Evolutionary conservation across 2,329 filamentous ascomycete species (phyloP).

Genomic region (Penicillium sp.): DNA sequence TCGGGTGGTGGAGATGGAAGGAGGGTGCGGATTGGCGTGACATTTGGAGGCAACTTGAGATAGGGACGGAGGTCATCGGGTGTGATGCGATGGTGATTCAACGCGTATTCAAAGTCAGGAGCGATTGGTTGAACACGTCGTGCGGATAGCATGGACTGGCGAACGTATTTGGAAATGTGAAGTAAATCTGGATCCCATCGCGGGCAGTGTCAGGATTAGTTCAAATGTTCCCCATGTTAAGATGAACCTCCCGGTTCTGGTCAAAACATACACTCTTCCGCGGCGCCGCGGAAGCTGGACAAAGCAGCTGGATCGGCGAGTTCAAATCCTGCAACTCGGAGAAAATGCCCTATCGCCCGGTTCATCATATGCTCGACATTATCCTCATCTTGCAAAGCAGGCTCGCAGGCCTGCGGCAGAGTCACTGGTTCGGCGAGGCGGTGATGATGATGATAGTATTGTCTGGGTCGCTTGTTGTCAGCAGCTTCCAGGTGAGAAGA

Average conservation of each 20-base stretch:
- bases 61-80: slow-evolving; percentile 44
- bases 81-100: slow-evolving; percentile 39
- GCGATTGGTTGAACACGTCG: slow-evolving; percentile 63
- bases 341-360: slow-evolving; percentile 60
- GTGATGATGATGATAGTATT: slow-evolving; percentile 52
- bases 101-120: slow-evolving; percentile 62
- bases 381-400: slow-evolving; percentile 57
- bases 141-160: slow-evolving; percentile 63
- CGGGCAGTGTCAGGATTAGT: slow-evolving; percentile 25
- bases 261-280: slow-evolving; percentile 63
- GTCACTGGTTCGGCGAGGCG: slow-evolving; percentile 44
- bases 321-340: slow-evolving; percentile 61
- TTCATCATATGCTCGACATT: slow-evolving; percentile 62
- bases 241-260: not conserved
- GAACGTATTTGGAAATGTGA: slow-evolving; percentile 59
- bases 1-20: slow-evolving; percentile 50
- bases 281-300: slow-evolving; percentile 60
- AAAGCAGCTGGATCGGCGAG: slow-evolving; percentile 61
- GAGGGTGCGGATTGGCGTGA: slow-evolving; percentile 35
- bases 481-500: slow-evolving; percentile 35
- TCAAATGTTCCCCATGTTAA: slow-evolving; percentile 13
- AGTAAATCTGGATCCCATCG: slow-evolving; percentile 56
- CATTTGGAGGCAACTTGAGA: slow-evolving; percentile 37
- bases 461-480: slow-evolving; percentile 44
- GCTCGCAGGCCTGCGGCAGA: slow-evolving; percentile 39